Conservation (phyloP, 768 basidiomycete genomes). For the Tylopilus intermedius region DNA sequence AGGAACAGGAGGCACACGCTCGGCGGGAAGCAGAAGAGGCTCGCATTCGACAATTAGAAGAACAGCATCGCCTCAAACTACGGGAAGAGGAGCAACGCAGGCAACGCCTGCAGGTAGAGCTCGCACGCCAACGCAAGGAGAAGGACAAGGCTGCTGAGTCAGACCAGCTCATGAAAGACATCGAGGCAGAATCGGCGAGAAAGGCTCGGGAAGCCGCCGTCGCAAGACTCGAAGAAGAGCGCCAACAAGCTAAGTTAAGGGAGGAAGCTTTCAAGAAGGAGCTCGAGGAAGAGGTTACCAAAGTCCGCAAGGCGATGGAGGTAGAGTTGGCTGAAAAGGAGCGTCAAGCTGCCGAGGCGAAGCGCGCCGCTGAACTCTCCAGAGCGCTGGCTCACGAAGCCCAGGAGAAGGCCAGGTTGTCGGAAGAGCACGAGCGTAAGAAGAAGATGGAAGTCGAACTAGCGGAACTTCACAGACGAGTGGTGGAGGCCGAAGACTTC, state of each 20-base stretch:
- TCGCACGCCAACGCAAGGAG: conserved; percentile 19
- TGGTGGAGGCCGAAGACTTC: conserved; percentile 26
- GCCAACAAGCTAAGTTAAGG: conserved; percentile 18
- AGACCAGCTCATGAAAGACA: conserved; percentile 18
- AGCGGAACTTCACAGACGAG: conserved; percentile 21
- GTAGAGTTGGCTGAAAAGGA: conserved; percentile 21
- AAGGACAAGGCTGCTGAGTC: conserved; percentile 13
- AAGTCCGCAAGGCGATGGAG: conserved; percentile 22
- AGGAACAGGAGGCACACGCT: conserved; percentile 20
- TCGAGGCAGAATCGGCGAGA: conserved; percentile 19
- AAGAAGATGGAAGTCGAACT: conserved; percentile 26
- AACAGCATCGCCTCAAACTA: conserved; percentile 25
- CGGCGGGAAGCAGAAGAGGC: conserved; percentile 21
- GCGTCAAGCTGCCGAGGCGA: conserved; percentile 22
- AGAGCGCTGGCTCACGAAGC: conserved; percentile 22
- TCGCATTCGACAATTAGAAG: conserved; percentile 23
- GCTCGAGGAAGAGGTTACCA: conserved; percentile 26
- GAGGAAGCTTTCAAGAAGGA: conserved; percentile 23
- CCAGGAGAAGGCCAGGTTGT: conserved; percentile 27
- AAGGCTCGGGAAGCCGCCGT: conserved; percentile 17
- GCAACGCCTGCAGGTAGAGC: conserved; percentile 22
- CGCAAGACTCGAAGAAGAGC: conserved; percentile 26
- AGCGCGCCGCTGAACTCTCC: conserved; percentile 28
- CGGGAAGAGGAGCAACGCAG: conserved; percentile 29
- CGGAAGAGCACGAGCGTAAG: conserved; percentile 30